Conservation (phyloP, 768 basidiomycete species). For the Termitomyces sp. region DNA sequence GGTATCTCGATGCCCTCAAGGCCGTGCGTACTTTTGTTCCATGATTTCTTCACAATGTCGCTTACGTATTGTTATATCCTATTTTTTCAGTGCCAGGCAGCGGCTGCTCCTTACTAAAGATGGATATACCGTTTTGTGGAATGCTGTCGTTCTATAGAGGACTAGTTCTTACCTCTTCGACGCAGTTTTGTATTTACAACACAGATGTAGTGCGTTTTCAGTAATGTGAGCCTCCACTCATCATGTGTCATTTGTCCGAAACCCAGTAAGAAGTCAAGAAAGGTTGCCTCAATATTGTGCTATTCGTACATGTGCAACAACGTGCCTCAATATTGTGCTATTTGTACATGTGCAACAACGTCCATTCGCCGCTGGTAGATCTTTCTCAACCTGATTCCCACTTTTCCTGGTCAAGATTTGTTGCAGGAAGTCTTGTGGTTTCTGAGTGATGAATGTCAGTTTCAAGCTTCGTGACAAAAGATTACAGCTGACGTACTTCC, state of each 20-base stretch:
- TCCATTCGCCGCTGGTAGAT: background rate
- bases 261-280: background rate
- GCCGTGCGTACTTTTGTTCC: constrained; percentile 52
- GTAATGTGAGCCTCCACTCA: constrained; percentile 11
- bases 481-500: constrained; percentile 4
- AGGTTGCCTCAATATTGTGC: background rate
- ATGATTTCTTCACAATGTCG: background rate
- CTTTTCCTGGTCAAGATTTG: background rate
- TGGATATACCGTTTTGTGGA: background rate
- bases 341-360: background rate
- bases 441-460: constrained; percentile 19
- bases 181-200: constrained; percentile 5
- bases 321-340: background rate
- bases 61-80: constrained; percentile 7
- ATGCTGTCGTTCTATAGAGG: background rate
- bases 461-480: background rate
- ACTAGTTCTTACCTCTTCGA: background rate
- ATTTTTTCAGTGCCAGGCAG: constrained; percentile 64
- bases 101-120: constrained; percentile 56
- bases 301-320: background rate
- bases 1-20: constrained; percentile 88
- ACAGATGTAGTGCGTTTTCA: constrained; percentile 16
- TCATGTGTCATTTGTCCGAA: background rate
- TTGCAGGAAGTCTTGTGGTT: constrained; percentile 2
- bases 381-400: background rate